These are phyloP conservation scores for Tuber umbilicatum DNA, from an alignment of 495 filamentous ascomycete species.

Conservation along the genomic window DNA sequence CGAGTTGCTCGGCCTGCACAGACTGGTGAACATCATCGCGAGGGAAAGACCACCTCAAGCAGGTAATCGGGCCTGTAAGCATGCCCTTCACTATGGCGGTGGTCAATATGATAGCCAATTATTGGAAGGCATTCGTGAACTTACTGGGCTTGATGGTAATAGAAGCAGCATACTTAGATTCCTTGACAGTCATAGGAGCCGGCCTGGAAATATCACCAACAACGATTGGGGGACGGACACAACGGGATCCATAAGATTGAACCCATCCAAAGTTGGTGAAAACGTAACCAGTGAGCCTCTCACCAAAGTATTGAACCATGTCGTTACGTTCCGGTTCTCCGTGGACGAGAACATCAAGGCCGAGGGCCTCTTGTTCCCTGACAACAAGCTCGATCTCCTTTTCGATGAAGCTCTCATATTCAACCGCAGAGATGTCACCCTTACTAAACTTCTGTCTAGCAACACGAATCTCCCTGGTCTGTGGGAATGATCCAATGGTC, in stretches of 20 bases:
- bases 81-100: conserved; percentile 66
- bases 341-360: conserved; percentile 92
- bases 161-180: conserved; percentile 95
- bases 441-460: conserved; percentile 97
- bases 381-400: conserved; percentile 90
- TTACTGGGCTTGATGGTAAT: conserved; percentile 85
- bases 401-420: conserved; percentile 98
- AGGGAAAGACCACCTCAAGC: conserved; percentile 98
- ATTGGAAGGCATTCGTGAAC: conserved; percentile 44
- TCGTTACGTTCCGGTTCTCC: conserved; percentile 99
- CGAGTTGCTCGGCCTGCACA: conserved; percentile 95
- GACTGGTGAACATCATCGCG: conserved; percentile 99
- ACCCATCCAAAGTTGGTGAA: conserved; percentile 99
- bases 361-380: conserved; percentile 95
- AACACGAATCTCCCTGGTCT: conserved; percentile 96
- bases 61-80: conserved; percentile 98
- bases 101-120: neutral
- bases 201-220: conserved; percentile 97
- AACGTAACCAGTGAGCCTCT: conserved; percentile 90
- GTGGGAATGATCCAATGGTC: conserved; percentile 98
- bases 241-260: conserved; percentile 94
- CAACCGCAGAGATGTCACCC: conserved; percentile 78
- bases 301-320: conserved; percentile 99
- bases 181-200: conserved; percentile 97
- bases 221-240: conserved; percentile 94